Percentiles rank a stretch among this genome's conserved stretches.
These are phyloP conservation scores for Chenopodium quinoa DNA, from an alignment of 148 eudicot genomes.

Conservation along the genomic window DNA sequence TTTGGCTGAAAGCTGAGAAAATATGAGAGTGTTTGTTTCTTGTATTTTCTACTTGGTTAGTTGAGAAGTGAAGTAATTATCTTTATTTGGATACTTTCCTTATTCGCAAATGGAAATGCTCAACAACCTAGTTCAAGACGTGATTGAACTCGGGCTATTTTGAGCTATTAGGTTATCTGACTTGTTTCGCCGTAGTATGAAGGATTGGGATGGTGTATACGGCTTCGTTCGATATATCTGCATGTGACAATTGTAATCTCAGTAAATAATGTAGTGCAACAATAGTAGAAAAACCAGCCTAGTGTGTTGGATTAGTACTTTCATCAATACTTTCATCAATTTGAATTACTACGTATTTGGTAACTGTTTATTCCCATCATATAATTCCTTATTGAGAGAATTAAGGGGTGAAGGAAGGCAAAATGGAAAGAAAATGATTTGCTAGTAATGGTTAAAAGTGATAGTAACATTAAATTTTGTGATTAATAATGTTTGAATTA, in stretches of 20 bases:
- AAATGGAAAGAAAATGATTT: too few relatives aligned
- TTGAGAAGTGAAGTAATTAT: not conserved
- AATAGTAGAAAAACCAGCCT: not conserved
- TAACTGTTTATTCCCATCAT: not conserved
- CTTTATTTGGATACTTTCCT: not conserved
- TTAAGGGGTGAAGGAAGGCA: too few relatives aligned
- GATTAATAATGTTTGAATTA: not conserved
- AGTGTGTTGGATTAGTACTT: not conserved
- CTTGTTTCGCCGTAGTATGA: not conserved
- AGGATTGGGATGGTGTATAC: not conserved
- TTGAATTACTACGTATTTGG: not conserved
- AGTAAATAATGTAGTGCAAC: not conserved
- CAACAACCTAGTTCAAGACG: not conserved
- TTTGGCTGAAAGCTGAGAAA: not conserved
- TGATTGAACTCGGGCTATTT: not conserved
- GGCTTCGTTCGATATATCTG: not conserved
- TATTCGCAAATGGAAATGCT: not conserved
- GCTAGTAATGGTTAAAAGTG: too few relatives aligned
- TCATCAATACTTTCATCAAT: not conserved
- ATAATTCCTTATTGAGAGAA: not conserved
- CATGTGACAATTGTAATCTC: not conserved
- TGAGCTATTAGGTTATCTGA: not conserved
- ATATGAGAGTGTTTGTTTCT: not conserved
- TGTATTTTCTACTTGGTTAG: not conserved
- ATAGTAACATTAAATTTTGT: not conserved